Evolutionary conservation across 306 rosid genomes (phyloP).

Genomic region (Prunus mume): DNA sequence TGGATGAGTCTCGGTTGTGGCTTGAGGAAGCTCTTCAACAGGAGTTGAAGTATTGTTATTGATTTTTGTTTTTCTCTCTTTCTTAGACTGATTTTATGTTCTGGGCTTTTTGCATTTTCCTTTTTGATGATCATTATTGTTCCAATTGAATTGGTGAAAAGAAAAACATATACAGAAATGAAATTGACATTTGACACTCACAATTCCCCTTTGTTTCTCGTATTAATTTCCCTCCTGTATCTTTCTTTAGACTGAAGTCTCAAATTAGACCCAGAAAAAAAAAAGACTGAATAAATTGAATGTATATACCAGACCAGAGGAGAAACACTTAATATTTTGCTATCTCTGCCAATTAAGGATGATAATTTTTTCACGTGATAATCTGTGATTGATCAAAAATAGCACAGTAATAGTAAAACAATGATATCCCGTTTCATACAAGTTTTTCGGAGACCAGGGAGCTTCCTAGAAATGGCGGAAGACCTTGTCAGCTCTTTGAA

Average conservation of each 20-base stretch:
- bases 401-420: accelerated
- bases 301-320: no score
- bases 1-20: conserved; percentile 65
- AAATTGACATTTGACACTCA: conserved; percentile 1
- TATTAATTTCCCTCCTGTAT: not conserved
- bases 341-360: no score
- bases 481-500: not conserved
- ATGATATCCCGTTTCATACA: no score
- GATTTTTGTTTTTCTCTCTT: not conserved
- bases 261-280: no score
- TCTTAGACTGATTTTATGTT: not conserved
- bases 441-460: no score
- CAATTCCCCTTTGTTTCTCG: not conserved
- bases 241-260: no score
- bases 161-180: not conserved
- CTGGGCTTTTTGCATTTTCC: not conserved
- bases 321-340: no score
- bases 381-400: no score
- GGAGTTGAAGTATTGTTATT: conserved; percentile 33
- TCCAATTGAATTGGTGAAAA: not conserved
- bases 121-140: not conserved
- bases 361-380: no score
- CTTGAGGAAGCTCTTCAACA: conserved; percentile 53
- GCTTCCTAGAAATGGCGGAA: no score
- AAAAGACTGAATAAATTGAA: no score